These are phyloP conservation scores for Aureobasidium subglaciale DNA, from an alignment of 2,329 filamentous ascomycete species.

Conservation along the genomic window DNA sequence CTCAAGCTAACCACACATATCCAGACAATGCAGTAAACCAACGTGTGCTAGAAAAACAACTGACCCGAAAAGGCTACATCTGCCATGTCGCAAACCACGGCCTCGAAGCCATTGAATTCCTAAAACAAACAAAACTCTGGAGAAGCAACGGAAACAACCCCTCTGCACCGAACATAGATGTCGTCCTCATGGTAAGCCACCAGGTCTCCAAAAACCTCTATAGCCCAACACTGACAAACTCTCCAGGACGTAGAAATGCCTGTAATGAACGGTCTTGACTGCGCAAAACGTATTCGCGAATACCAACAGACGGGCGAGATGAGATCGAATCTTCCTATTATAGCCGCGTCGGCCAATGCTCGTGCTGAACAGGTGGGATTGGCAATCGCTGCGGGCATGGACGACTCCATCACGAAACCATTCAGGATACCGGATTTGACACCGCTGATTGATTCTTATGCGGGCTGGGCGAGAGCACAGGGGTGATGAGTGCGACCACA, in stretches of 20 bases:
- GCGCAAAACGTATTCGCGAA: conserved; percentile 58
- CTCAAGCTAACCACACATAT: conserved; percentile 8
- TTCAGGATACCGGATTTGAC: conserved; percentile 29
- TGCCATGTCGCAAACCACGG: conserved; percentile 23
- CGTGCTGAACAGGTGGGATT: conserved; percentile 40
- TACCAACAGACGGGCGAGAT: conserved; percentile 49
- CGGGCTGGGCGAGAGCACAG: not conserved
- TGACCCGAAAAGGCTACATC: conserved; percentile 23
- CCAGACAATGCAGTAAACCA: conserved; percentile 24
- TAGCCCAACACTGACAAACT: not conserved
- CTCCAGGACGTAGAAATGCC: conserved; percentile 48
- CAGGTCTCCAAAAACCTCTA: not conserved
- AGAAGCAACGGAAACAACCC: not conserved
- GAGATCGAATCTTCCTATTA: conserved; percentile 58
- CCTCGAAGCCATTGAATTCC: conserved; percentile 23
- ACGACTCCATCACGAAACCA: conserved; percentile 29
- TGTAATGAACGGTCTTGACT: conserved; percentile 68
- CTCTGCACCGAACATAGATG: not conserved
- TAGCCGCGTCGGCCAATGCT: conserved; percentile 69
- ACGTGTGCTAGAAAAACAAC: conserved; percentile 24
- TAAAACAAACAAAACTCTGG: conserved; percentile 19
- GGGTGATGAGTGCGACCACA: no score
- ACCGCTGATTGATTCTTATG: conserved; percentile 24
- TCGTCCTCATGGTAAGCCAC: not conserved
- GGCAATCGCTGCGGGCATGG: not conserved